Evolutionary conservation across 2,329 filamentous ascomycete species (phyloP).

Genomic region (Pochonia chlamydosporia): DNA sequence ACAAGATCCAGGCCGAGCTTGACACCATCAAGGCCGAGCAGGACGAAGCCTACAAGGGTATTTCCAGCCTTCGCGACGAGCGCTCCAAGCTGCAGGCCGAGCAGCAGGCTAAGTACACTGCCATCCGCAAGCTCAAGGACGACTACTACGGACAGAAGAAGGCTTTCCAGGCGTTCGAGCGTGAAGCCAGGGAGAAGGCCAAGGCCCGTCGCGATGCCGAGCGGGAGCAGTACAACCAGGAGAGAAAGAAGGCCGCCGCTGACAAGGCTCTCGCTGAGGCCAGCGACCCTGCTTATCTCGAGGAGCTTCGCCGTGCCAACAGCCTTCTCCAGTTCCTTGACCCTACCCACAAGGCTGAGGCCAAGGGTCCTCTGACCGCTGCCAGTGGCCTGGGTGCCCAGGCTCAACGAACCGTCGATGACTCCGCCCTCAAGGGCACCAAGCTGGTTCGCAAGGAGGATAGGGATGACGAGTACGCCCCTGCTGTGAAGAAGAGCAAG

Average conservation of each 20-base stretch:
- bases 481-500: slow-evolving; percentile 80
- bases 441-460: slow-evolving; percentile 81
- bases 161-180: slow-evolving; percentile 78
- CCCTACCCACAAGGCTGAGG: slow-evolving; percentile 61
- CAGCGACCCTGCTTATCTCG: slow-evolving; percentile 79
- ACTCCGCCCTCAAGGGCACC: slow-evolving; percentile 77
- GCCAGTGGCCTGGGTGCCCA: slow-evolving; percentile 72
- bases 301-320: slow-evolving; percentile 87
- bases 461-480: slow-evolving; percentile 79
- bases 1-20: slow-evolving; percentile 77
- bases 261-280: slow-evolving; percentile 74
- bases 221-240: slow-evolving; percentile 65
- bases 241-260: slow-evolving; percentile 70
- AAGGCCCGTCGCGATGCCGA: slow-evolving; percentile 78
- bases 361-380: slow-evolving; percentile 55
- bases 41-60: slow-evolving; percentile 82
- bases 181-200: slow-evolving; percentile 69
- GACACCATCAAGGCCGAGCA: slow-evolving; percentile 88
- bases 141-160: slow-evolving; percentile 77
- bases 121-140: slow-evolving; percentile 84
- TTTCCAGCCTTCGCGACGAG: slow-evolving; percentile 80
- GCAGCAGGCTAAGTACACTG: slow-evolving; percentile 79
- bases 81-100: slow-evolving; percentile 75
- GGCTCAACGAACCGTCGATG: slow-evolving; percentile 78
- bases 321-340: slow-evolving; percentile 89